Percentiles rank a stretch among this genome's conserved stretches.
Evolutionary conservation across 495 filamentous ascomycete species (phyloP).

Genomic region (Xylaria intraflava): DNA sequence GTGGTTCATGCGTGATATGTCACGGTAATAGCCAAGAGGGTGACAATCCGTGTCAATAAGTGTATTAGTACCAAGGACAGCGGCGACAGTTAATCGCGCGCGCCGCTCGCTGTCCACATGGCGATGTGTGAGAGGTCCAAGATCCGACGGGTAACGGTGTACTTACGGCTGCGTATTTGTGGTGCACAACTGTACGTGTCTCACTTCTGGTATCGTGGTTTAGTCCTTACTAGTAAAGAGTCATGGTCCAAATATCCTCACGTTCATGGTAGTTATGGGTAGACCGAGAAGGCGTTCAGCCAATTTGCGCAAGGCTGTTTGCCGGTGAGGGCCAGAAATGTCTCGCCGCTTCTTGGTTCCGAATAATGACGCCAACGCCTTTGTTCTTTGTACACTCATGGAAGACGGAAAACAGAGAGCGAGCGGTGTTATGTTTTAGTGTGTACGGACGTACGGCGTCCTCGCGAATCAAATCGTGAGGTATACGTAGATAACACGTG

Average conservation of each 20-base stretch:
- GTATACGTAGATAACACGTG: too few relatives aligned
- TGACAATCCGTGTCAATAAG: not conserved
- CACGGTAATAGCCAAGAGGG: not conserved
- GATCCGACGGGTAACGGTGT: slow-evolving; percentile 19
- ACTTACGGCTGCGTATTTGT: not conserved
- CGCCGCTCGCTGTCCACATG: slow-evolving; percentile 22
- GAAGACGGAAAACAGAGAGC: too few relatives aligned
- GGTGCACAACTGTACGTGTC: not conserved
- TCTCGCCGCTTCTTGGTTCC: not conserved
- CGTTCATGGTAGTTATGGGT: not conserved
- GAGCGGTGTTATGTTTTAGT: not conserved
- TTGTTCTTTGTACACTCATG: too few relatives aligned
- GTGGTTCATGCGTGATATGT: slow-evolving; percentile 1
- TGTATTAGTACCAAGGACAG: not conserved
- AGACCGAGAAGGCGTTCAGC: too few relatives aligned
- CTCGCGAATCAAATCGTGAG: too few relatives aligned
- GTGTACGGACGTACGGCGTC: too few relatives aligned
- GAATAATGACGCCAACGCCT: not conserved
- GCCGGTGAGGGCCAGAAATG: not conserved
- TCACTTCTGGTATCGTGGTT: too few relatives aligned
- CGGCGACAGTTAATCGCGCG: slow-evolving; percentile 4
- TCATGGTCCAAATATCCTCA: not conserved
- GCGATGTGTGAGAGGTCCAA: slow-evolving; percentile 32
- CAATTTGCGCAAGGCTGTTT: slow-evolving; percentile 7
- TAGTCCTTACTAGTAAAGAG: too few relatives aligned